These are phyloP conservation scores for Pleurotus pulmonarius DNA, from an alignment of 768 basidiomycete genomes.

Conservation along the genomic window DNA sequence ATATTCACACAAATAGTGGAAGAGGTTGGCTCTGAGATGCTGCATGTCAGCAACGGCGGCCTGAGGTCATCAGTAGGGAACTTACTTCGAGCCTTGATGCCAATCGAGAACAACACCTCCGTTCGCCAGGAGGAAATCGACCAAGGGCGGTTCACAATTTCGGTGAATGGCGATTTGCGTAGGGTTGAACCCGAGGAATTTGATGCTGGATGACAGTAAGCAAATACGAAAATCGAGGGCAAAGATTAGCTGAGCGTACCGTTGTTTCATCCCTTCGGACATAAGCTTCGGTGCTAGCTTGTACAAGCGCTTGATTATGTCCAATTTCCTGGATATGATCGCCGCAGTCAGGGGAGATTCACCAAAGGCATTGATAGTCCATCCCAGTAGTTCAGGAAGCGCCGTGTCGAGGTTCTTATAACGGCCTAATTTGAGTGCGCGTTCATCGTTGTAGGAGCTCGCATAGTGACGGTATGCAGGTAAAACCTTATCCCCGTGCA, in stretches of 20 bases:
- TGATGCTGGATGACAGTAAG: constrained; percentile 28
- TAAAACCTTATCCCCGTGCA: constrained; percentile 40
- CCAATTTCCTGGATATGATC: constrained; percentile 30
- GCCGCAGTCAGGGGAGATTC: constrained; percentile 52
- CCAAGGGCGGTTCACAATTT: constrained; percentile 22
- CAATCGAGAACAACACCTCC: constrained; percentile 39
- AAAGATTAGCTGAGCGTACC: constrained; percentile 28
- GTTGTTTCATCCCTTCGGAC: constrained; percentile 35
- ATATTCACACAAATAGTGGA: constrained; percentile 38
- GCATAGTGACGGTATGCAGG: constrained; percentile 51
- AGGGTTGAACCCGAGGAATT: constrained; percentile 42
- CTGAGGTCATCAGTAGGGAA: background rate
- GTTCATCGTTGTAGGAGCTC: constrained; percentile 34
- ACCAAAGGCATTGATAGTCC: constrained; percentile 40
- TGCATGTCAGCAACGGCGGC: background rate
- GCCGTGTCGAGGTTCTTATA: constrained; percentile 33
- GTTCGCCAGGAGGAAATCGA: constrained; percentile 50
- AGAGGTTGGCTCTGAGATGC: constrained; percentile 49
- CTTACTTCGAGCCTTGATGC: constrained; percentile 41
- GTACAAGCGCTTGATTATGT: constrained; percentile 42
- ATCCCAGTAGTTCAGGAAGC: constrained; percentile 50
- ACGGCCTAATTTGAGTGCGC: constrained; percentile 38
- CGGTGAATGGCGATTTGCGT: constrained; percentile 37
- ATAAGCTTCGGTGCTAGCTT: constrained; percentile 38
- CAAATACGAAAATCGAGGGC: background rate